Evolutionary conservation across 768 basidiomycete genomes (phyloP), one percentile per base, ranked within the genome.

Genomic region (Psilocybe azurescens): DNA sequence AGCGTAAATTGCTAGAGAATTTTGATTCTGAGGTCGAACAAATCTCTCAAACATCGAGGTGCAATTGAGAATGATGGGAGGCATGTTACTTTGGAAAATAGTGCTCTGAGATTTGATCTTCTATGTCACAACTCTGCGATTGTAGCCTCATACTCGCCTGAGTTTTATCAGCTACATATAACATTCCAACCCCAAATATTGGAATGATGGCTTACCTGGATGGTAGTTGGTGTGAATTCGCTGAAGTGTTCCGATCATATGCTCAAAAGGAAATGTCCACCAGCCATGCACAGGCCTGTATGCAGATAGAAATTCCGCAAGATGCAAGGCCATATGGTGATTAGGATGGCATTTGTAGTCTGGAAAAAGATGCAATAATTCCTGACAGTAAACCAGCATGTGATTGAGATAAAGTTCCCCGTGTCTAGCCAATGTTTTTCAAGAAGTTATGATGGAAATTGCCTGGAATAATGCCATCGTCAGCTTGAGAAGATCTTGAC

Each of bases 251-350:
- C 79, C 75, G 53, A 81, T 80, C 10, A 75, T 58, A 0, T 68
- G 55, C 55, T 81, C 76, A 48, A 75, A 79, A 0, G 75, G 76
- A 60, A 76, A 81, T 1, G 69, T 66, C 76, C 77, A 80, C 80
- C 77, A 81, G 1, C 70, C 71, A 44, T 70, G 67, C 0, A 75
- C 66, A n/a, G 77, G 78, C 0, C 80, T 74, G 57, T 53, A 62
- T n/a, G 77, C 47, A 41, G 72, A 75, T 24, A 74, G 58, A 3
- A 61, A 48, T 3, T 61, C 60, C 0, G 28, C 24, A 9, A 58
- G 49, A 30, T 63, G 65, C 24, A 61, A 30, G 9, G 72, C 64
- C 18, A 70, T 60, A 48, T 79, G 79, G n/a, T 71, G 50, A 50
- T 76, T 79, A 8, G 71, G 68, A 13, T 52, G 59, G 33, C 24